Base-by-base conservation (phyloP, 345 rosid genomes). In the Mangifera indica region DNA sequence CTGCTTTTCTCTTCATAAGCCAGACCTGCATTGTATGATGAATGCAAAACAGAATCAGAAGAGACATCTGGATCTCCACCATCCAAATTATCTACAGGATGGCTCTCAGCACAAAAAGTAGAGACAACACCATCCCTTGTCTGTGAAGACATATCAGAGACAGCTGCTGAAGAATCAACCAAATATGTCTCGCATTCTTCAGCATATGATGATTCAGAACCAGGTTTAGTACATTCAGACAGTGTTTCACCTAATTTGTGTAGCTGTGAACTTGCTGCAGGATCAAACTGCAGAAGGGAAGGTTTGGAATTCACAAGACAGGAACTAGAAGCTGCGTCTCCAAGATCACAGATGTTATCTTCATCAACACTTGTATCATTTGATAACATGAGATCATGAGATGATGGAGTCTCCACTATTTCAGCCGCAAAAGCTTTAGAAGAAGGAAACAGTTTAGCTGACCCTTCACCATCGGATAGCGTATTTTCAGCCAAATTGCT, bases 391-490 rank as follows among this genome's bases (percentile, higher is more conserved):
- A 73, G 80, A 80, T 77, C 76, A 61, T 37, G 20, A 58, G 75
- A 80, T 64, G 87, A 71, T 29, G 77, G 65, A 52, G 76, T 57
- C 65, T 77, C 81, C 42, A 67, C 69, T 62, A 53, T 44, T 73
- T 82, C 82, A 59, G 85, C 37, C 53, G 51, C 70, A 68, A 18
- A 37, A 71, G 74, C 77, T 84, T 70, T 82, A 25, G 77, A 71
- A 64, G 82, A 81, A 77, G 78, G 74, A 51, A 60, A 71, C 49
- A 69, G 68, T 66, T 74, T 78, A 66, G 76, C 72, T 71, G 76
- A 66, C 74, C 77, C 86, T 76, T 88, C 97, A 72, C 80, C 79
- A 57, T 91, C 93, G 63, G 86, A 84, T 17, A 73, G 80, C 32
- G 73, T 72, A 79, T 78, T 80, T 54, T 86, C 91, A 51, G 78